Percentiles rank a stretch among this genome's conserved stretches.
Conservation (phyloP, 1,139 yeast species). For the Pneumocystis wakefieldiae region DNA sequence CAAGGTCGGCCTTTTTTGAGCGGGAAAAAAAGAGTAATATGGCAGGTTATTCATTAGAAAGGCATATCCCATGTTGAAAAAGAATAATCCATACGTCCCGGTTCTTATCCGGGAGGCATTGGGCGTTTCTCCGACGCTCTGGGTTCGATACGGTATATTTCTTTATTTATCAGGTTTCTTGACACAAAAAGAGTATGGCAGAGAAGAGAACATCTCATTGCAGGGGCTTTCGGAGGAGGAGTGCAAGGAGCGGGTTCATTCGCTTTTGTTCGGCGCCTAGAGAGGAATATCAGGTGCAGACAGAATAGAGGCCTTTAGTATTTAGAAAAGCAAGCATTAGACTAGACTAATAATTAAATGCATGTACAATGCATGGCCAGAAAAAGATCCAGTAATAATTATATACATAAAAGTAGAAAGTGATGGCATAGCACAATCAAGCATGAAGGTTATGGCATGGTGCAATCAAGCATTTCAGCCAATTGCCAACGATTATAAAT, state of each 20-base stretch:
- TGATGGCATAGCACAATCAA: not conserved
- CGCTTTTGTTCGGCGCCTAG: not conserved
- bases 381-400: no score
- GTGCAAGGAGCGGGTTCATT: not conserved
- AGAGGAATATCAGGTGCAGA: not conserved
- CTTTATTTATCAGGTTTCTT: not conserved
- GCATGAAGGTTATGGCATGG: not conserved
- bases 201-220: not conserved
- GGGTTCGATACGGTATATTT: constrained; percentile 43
- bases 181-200: not conserved
- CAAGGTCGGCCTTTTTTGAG: constrained; percentile 28
- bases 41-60: constrained; percentile 25
- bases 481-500: not conserved
- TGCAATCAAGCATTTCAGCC: not conserved
- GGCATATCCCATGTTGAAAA: constrained; percentile 47
- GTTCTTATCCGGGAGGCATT: constrained; percentile 61
- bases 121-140: constrained; percentile 57
- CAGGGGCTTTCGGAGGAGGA: not conserved
- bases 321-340: not conserved
- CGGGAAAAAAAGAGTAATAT: constrained; percentile 33
- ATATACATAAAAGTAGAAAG: not conserved
- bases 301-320: not conserved
- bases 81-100: constrained; percentile 43
- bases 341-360: not conserved
- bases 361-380: no score